Percentiles rank a stretch among this genome's conserved stretches.
phyloP scores from a whole-genome alignment of 305 asterid species.

The Ilex paraguariensis region DNA sequence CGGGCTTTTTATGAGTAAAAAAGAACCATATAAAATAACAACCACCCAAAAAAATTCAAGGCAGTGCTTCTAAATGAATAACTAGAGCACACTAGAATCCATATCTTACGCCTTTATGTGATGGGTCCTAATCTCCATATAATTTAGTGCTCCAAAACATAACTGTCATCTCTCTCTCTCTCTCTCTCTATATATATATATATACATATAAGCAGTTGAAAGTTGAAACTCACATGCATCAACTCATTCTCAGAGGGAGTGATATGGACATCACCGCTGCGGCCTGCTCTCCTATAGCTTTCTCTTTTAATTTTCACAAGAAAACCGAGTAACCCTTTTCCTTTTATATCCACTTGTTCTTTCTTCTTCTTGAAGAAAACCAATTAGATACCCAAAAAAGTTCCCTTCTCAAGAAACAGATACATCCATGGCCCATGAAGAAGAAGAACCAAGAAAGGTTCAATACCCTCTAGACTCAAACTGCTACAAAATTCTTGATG shows the following conservation, averaged over 20 bases:
- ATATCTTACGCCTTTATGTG: too few relatives aligned
- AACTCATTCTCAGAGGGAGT: not conserved
- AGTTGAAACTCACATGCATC: constrained; percentile 27
- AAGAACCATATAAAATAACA: too few relatives aligned
- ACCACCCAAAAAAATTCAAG: too few relatives aligned
- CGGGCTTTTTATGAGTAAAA: too few relatives aligned
- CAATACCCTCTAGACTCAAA: constrained; percentile 50
- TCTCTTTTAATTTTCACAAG: constrained; percentile 25
- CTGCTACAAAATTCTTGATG: constrained; percentile 47
- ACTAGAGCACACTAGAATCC: too few relatives aligned
- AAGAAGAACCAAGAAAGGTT: constrained; percentile 14
- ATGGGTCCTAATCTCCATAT: too few relatives aligned
- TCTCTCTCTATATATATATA: too few relatives aligned
- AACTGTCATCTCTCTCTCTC: too few relatives aligned
- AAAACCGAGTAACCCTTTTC: constrained; percentile 15
- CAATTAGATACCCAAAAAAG: not conserved
- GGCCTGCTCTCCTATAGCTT: not conserved
- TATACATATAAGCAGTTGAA: constrained; percentile 16
- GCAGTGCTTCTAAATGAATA: too few relatives aligned
- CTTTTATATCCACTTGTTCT: constrained; percentile 4
- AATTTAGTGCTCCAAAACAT: too few relatives aligned
- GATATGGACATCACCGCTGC: constrained; percentile 1
- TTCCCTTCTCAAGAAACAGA: not conserved
- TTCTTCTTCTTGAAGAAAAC: constrained; percentile 10
- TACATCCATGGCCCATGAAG: constrained; percentile 32